Evolutionary conservation across 495 filamentous ascomycete species (phyloP), one percentile per base, ranked within the genome.

Genomic region (Aspergillus mulundensis): DNA sequence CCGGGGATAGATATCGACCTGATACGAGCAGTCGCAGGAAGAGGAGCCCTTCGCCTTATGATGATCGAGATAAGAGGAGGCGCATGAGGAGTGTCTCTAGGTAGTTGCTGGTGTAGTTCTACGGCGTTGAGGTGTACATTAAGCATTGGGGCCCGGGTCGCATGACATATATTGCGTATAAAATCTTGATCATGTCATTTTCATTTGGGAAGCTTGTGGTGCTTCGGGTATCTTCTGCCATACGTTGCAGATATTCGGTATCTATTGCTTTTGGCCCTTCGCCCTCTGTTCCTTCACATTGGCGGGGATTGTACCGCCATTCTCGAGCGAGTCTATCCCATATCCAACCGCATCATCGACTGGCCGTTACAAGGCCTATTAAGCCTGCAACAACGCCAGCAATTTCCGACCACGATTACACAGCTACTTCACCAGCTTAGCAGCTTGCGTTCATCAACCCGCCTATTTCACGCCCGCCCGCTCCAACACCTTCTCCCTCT

Each of bases 401-500:
- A 16, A 3, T 10, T 18, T 3, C 14, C 6, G 34, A 12, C 3
- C 7, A 14, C 14, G 12, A 7, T 14, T 10, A 11, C 10, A 14
- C 20, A 20, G 28, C 28, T 30, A 4, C 28, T 30, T 10, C 28
- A 36, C 2, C 7, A 36, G 12, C 32, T 36, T 14, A 28, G 8
- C 25, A n/a, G n/a, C n/a, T 45, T 39, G 38, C 23, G 45, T 16
- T 23, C 19, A 25, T 14, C 15, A 47, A 25, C 28, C 19, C 5
- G n/a, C n/a, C 65, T 70, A 76, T 73, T 76, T 79, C 30, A 76
- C 66, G 7, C 76, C 75, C 5, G 70, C 64, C 45, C 77, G 64
- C 62, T 78, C 80, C 51, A 87, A 62, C 42, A 85, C 79, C 61
- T 87, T 87, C 82, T 97, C 94, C 69, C 94, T 75, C 78, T 97